Conservation (phyloP, 371 early-diverging fungal species). For the Capniomyces stellatus region DNA sequence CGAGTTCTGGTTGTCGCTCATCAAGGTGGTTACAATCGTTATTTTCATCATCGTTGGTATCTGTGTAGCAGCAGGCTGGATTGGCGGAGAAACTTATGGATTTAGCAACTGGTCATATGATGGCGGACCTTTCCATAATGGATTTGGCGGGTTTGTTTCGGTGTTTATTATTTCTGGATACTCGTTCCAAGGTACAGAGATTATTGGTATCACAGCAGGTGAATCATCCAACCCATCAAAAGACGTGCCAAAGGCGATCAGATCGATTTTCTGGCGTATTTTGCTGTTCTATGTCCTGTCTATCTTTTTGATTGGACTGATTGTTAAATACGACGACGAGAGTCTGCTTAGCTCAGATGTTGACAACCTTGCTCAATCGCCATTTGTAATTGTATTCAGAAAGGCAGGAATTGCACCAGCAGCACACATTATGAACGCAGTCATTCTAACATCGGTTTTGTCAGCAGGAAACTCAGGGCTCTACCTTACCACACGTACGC, state of each 20-base stretch:
- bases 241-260: constrained; percentile 50
- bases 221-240: constrained; percentile 50
- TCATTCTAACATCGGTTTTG: constrained; percentile 43
- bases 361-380: constrained; percentile 30
- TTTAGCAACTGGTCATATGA: constrained; percentile 51
- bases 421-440: constrained; percentile 46
- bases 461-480: constrained; percentile 55
- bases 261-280: constrained; percentile 57
- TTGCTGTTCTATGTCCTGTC: constrained; percentile 52
- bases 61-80: constrained; percentile 40
- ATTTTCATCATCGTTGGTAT: constrained; percentile 58
- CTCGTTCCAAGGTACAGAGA: constrained; percentile 72
- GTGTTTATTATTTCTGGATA: constrained; percentile 67
- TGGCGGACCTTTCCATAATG: constrained; percentile 58
- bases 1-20: constrained; percentile 50
- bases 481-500: constrained; percentile 44
- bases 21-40: constrained; percentile 43
- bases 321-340: constrained; percentile 39
- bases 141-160: constrained; percentile 40
- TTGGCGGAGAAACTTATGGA: constrained; percentile 37
- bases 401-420: constrained; percentile 44
- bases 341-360: constrained; percentile 29
- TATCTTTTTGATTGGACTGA: constrained; percentile 44
- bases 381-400: constrained; percentile 53
- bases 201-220: constrained; percentile 54